Evolutionary conservation across 345 rosid genomes (phyloP).

Genomic region (Citrus mangshanensis): DNA sequence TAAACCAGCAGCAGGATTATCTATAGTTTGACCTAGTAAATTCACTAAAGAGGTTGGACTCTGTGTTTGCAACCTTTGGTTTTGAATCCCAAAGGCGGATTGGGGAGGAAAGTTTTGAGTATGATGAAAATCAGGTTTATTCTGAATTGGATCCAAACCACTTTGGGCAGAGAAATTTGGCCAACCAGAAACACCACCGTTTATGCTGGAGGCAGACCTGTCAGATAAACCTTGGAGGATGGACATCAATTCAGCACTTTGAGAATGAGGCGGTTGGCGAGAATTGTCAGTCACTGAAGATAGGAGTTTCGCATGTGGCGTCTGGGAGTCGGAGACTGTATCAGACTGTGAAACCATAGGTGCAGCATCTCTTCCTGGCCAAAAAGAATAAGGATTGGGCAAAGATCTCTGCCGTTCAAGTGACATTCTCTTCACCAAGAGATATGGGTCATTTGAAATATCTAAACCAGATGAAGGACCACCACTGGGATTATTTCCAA

Average conservation of each 20-base stretch:
- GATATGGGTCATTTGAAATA: slow-evolving; percentile 55
- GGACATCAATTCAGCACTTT: slow-evolving; percentile 69
- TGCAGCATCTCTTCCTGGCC: slow-evolving; percentile 73
- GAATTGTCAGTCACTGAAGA: slow-evolving; percentile 35
- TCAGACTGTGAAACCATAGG: slow-evolving; percentile 58
- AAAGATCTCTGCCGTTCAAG: slow-evolving; percentile 75
- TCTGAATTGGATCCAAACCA: slow-evolving; percentile 51
- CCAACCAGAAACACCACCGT: slow-evolving; percentile 56
- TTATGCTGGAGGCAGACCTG: slow-evolving; percentile 51
- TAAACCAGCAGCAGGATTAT: slow-evolving; percentile 48
- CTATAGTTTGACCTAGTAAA: slow-evolving; percentile 66
- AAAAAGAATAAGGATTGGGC: slow-evolving; percentile 48
- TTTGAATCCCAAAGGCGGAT: slow-evolving; percentile 64
- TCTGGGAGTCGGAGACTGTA: slow-evolving; percentile 38
- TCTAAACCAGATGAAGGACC: slow-evolving; percentile 50
- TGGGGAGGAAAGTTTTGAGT: slow-evolving; percentile 55
- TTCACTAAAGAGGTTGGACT: slow-evolving; percentile 50
- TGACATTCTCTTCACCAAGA: slow-evolving; percentile 67
- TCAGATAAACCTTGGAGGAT: slow-evolving; percentile 68
- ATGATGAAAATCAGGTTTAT: slow-evolving; percentile 57
- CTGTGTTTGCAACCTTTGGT: slow-evolving; percentile 55
- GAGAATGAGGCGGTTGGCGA: slow-evolving; percentile 52
- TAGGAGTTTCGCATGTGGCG: slow-evolving; percentile 36
- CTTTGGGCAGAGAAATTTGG: slow-evolving; percentile 50
- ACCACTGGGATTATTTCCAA: slow-evolving; percentile 48